Percentiles rank a stretch among this genome's conserved stretches.
Conservation (phyloP, 805 yeast species). For the Candida schatavii region DNA sequence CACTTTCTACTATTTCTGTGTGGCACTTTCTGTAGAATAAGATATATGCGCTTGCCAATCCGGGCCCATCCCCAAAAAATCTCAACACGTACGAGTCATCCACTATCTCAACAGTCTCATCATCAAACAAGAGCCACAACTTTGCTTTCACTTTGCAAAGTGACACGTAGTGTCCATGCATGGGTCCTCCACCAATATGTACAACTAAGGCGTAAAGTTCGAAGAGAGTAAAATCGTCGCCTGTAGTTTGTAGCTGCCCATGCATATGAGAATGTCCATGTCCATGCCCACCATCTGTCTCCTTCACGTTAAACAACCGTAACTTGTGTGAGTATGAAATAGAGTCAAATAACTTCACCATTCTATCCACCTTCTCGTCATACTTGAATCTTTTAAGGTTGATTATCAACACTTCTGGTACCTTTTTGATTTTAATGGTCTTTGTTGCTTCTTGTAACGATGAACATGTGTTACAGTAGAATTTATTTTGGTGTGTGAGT, state of each 20-base stretch:
- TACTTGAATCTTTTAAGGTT: constrained; percentile 92
- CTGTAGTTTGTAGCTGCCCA: constrained; percentile 40
- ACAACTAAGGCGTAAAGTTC: constrained; percentile 85
- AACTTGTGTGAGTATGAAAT: constrained; percentile 76
- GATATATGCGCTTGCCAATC: constrained; percentile 88
- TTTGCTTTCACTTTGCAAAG: constrained; percentile 71
- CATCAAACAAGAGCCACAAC: constrained; percentile 94
- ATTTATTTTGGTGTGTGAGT: constrained; percentile 83
- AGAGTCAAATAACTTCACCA: constrained; percentile 83
- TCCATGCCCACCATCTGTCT: neutral
- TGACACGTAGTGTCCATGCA: constrained; percentile 94
- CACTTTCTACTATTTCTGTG: constrained; percentile 33
- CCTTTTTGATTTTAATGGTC: constrained; percentile 70
- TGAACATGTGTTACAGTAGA: constrained; percentile 86
- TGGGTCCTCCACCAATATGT: constrained; percentile 96
- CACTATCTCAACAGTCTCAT: constrained; percentile 88
- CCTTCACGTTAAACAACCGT: constrained; percentile 53
- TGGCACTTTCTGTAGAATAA: constrained; percentile 61
- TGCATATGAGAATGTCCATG: constrained; percentile 23
- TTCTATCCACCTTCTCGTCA: constrained; percentile 74
- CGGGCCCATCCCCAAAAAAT: constrained; percentile 85
- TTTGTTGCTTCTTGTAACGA: constrained; percentile 93
- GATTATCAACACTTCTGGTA: constrained; percentile 77
- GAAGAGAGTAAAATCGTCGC: constrained; percentile 52
- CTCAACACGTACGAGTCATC: constrained; percentile 78